phyloP scores from a whole-genome alignment of 768 basidiomycete genomes.

The Phylloporus rhodoxanthus region DNA sequence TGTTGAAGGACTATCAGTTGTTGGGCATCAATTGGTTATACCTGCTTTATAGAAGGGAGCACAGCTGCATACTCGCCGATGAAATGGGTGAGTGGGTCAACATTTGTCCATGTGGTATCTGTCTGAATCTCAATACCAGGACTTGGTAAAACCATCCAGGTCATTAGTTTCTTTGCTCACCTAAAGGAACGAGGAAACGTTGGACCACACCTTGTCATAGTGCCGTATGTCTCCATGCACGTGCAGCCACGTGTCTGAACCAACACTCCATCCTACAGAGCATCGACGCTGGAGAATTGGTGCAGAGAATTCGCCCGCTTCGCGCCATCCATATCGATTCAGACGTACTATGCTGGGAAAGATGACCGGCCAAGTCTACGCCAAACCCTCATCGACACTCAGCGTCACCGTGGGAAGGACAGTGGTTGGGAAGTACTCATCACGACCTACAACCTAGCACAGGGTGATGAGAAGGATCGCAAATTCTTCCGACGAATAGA shows the following conservation, averaged over 20 bases:
- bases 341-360: constrained; percentile 92
- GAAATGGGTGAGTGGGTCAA: constrained; percentile 80
- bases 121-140: constrained; percentile 41
- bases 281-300: constrained; percentile 98
- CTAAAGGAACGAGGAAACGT: constrained; percentile 71
- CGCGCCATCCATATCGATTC: constrained; percentile 76
- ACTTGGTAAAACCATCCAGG: constrained; percentile 97
- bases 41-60: constrained; percentile 69
- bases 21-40: constrained; percentile 98
- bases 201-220: constrained; percentile 90
- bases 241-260: constrained; percentile 1
- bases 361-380: constrained; percentile 74
- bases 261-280: constrained; percentile 39
- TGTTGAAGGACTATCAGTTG: constrained; percentile 93
- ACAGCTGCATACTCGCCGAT: constrained; percentile 95
- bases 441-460: constrained; percentile 93
- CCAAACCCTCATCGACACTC: constrained; percentile 61
- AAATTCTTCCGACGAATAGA: constrained; percentile 88
- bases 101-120: background rate
- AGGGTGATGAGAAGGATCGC: constrained; percentile 79
- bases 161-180: constrained; percentile 92
- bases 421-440: constrained; percentile 89
- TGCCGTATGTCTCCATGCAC: constrained; percentile 62
- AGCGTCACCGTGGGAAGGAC: constrained; percentile 40
- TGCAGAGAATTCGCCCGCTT: constrained; percentile 93